Base-by-base conservation (phyloP, 2,329 filamentous ascomycete species). In the Chalaropsis ovoidea region DNA sequence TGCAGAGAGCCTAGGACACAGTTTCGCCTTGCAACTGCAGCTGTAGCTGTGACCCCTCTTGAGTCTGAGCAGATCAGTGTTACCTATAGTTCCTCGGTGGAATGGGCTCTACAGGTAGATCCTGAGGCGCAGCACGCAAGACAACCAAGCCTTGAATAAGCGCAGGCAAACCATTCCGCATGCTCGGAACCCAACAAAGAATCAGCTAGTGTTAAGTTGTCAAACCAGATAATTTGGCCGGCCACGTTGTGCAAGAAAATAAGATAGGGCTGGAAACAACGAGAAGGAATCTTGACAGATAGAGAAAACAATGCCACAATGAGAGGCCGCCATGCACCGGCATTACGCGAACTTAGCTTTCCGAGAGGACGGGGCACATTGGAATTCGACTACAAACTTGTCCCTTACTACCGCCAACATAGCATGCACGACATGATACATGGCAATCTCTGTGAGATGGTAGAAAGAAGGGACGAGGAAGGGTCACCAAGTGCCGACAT, bases 261-360 rank as follows among this genome's bases (percentile, higher is more conserved):
- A 39, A 22, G 15, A 54, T 27, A 13, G 49, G 49, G 31, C 27
- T 58, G 54, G 52, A 39, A 35, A 39, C 24, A 58, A 19, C 31
- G 10, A 58, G 54, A 58, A 58, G 54, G 54, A 58, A 58, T 58
- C 7, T 19, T 58, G 27, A 19, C 54, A 19, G 6, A 35, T 35
- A 39, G 54, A 58, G 47, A 35, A 56, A 35, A 31, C 31, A 58
- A 58, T 31, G 31, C n/a, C 54, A 58, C 54, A 31, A 39, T 58
- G 27, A 27, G 54, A 58, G 54, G 54, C 27, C 54, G 54, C 54
- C 54, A 58, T 39, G 54, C 54, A 35, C 17, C 17, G 27, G 54
- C 27, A 58, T 58, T 39, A 58, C 54, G 54, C 54, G 27, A 58
- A 58, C 54, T 58, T 58, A n/a, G 31, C 54, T 58, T 58, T 58